Evolutionary conservation across 2,329 filamentous ascomycete genomes (phyloP), one percentile per base, ranked within the genome.

Genomic region (Xylaria sp.): DNA sequence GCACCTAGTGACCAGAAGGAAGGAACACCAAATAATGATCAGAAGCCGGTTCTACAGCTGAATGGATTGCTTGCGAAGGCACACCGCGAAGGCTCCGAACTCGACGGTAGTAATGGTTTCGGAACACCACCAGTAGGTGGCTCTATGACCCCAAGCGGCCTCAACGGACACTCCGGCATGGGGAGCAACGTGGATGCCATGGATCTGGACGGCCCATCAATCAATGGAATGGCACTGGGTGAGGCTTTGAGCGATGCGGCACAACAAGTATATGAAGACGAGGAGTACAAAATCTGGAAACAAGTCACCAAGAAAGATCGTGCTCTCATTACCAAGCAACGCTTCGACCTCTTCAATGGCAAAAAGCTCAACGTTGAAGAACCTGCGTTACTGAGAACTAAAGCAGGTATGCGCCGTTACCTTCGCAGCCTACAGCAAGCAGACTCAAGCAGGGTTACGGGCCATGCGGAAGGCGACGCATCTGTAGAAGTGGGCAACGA

Each of bases 231-330:
- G 74, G 82, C 84, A 0, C 74, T 91, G 19, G 84, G 83, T 40
- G 86, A 89, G 54, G 85, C 87, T 1, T 83, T 91, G 59, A 86
- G 86, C 15, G 84, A 90, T 61, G 85, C 86, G 31, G 84, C 82
- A 14, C 91, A 96, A 70, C 92, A 96, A 69, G 84, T 86, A 12
- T 92, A 92, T 69, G 88, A 96, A 70, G 94, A 98, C 70, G 94
- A 98, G 61, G 94, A 97, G 74, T 97, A 95, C 79, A 96, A 96
- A 75, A 91, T 95, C 37, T 99, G 96, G 95, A 99, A 98, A 79
- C 94, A 98, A 77, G 92, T 97, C 42, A 99, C 95, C 1, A 98
- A 98, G 79, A 97, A 95, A 75, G 94, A 97, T 72, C 89, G 95
- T 65, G 95, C 95, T 3, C 81, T 90, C 23, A 87, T 94, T 56